A percentile compares a stretch with the other conserved stretches of the same genome.
Conservation (phyloP, 2,329 filamentous ascomycete species). For the Phialemoniopsis sp. region DNA sequence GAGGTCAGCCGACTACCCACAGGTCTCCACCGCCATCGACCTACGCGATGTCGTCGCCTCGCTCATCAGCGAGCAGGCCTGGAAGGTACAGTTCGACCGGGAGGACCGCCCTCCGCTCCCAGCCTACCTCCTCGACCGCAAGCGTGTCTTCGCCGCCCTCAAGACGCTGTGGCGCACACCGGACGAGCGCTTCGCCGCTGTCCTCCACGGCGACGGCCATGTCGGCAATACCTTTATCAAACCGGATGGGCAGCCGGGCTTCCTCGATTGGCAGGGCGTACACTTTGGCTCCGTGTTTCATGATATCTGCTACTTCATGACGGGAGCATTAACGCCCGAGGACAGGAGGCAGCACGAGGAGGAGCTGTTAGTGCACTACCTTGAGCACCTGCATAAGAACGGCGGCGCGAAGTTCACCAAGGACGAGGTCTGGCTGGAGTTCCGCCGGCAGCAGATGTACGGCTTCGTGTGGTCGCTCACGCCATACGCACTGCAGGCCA, state of each 20-base stretch:
- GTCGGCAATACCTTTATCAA: conserved; percentile 25
- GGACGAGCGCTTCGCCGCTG: conserved; percentile 23
- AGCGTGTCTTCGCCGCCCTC: conserved; percentile 12
- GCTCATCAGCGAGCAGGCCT: too few species aligned
- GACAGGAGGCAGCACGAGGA: conserved; percentile 25
- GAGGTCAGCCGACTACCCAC: too few species aligned
- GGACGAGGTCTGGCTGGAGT: too few species aligned
- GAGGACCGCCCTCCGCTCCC: too few species aligned
- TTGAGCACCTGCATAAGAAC: conserved; percentile 14
- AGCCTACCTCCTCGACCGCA: neutral
- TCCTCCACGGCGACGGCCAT: conserved; percentile 29
- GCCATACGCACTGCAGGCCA: too few species aligned
- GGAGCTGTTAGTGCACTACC: conserved; percentile 26
- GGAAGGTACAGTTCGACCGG: too few species aligned
- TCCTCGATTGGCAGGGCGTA: conserved; percentile 31
- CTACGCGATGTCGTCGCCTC: too few species aligned
- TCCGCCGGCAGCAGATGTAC: too few species aligned
- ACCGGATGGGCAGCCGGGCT: conserved; percentile 18
- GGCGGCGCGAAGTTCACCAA: conserved; percentile 11
- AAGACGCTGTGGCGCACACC: conserved; percentile 21
- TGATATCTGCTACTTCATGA: conserved; percentile 28
- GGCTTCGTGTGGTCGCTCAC: too few species aligned
- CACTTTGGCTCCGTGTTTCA: conserved; percentile 28
- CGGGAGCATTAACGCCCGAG: conserved; percentile 22
- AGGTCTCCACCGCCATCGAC: too few species aligned